A percentile compares a stretch with the other conserved stretches of the same genome.
Evolutionary conservation across 805 yeast species (phyloP).

Genomic region (Yueomyces sp.): DNA sequence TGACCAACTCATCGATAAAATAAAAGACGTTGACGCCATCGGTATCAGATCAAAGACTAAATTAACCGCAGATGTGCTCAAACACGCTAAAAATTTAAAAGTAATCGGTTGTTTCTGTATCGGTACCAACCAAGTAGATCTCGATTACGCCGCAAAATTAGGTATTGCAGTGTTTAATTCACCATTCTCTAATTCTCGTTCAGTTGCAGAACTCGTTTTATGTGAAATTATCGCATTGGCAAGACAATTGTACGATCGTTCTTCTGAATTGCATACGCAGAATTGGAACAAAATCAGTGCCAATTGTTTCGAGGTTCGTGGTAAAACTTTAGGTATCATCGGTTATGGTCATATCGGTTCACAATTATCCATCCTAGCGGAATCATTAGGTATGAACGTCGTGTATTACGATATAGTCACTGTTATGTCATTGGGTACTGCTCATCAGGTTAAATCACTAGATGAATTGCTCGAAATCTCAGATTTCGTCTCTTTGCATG

Average conservation of each 20-base stretch:
- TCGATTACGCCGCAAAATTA: constrained; percentile 76
- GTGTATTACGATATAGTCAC: constrained; percentile 82
- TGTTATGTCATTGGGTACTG: constrained; percentile 95
- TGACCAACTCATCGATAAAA: constrained; percentile 88
- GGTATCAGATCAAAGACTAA: constrained; percentile 97
- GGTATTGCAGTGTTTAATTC: constrained; percentile 98
- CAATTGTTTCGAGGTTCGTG: constrained; percentile 98
- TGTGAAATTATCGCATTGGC: constrained; percentile 90
- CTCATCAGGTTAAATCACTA: constrained; percentile 78
- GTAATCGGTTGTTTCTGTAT: constrained; percentile 97
- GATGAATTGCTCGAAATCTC: constrained; percentile 68
- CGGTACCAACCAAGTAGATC: constrained; percentile 96
- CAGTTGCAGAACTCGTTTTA: constrained; percentile 94
- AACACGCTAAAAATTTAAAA: constrained; percentile 79
- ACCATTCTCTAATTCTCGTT: constrained; percentile 95
- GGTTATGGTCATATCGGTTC: constrained; percentile 99
- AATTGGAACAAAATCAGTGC: constrained; percentile 94
- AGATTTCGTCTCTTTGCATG: constrained; percentile 88
- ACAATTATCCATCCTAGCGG: constrained; percentile 92
- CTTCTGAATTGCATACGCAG: constrained; percentile 89
- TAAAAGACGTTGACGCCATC: constrained; percentile 85
- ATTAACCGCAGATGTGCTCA: constrained; percentile 63
- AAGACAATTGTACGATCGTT: constrained; percentile 93
- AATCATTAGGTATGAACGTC: constrained; percentile 95
- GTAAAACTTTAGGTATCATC: constrained; percentile 91